These are phyloP conservation scores for Pestalotiopsis sp. DNA, from an alignment of 2,329 filamentous ascomycete species.

Conservation along the genomic window DNA sequence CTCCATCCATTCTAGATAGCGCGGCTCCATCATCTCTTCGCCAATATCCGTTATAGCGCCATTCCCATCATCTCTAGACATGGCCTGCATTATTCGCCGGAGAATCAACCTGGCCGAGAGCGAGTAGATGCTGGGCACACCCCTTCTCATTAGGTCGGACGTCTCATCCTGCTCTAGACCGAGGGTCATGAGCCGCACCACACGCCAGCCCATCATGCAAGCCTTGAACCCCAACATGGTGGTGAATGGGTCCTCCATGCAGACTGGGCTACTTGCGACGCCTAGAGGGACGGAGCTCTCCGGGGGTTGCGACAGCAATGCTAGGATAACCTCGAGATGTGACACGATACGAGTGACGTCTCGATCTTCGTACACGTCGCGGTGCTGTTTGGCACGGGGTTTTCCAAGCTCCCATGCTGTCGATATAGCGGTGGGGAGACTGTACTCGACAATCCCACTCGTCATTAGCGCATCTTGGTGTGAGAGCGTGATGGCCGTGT, in stretches of 20 bases:
- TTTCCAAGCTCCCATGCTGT: neutral
- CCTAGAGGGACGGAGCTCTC: neutral
- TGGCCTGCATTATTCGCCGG: neutral
- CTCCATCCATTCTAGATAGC: neutral
- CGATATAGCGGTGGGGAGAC: neutral
- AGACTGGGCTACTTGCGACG: too few relatives aligned
- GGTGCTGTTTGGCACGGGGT: neutral
- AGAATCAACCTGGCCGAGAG: neutral
- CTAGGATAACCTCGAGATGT: neutral
- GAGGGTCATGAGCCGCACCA: neutral
- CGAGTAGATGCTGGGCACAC: neutral
- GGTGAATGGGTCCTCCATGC: neutral
- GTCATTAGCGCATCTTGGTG: neutral
- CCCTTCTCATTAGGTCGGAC: neutral
- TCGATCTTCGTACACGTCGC: neutral
- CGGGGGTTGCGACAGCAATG: neutral
- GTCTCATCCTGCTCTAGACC: neutral
- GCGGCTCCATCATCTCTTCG: neutral
- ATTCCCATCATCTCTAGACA: neutral
- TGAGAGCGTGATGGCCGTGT: neutral
- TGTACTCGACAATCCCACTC: neutral
- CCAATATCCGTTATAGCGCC: neutral
- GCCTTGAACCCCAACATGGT: neutral
- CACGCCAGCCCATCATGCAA: too few relatives aligned
- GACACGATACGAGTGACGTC: neutral